Percentiles rank a stretch among this genome's conserved stretches.
Evolutionary conservation across 805 yeast species (phyloP).

Genomic region (Schwanniomyces yamadae): DNA sequence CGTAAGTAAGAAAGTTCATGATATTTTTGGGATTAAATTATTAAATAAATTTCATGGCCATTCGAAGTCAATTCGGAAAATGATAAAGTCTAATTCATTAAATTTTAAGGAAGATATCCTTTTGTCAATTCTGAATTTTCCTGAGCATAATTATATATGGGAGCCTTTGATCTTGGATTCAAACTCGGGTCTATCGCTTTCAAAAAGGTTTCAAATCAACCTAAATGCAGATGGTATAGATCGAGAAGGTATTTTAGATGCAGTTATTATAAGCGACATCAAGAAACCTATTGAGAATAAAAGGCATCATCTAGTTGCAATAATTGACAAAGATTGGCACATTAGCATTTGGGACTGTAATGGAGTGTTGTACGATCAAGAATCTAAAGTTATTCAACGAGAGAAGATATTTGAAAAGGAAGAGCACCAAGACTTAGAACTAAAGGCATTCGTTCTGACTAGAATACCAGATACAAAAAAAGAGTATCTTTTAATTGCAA

Average conservation of each 20-base stretch:
- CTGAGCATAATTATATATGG: conserved; percentile 41
- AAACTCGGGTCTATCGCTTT: conserved; percentile 22
- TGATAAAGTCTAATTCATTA: conserved; percentile 57
- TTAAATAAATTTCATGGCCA: conserved; percentile 76
- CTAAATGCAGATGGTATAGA: conserved; percentile 12
- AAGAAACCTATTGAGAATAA: conserved; percentile 11
- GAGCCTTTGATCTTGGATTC: conserved; percentile 32
- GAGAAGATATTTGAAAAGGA: conserved; percentile 13
- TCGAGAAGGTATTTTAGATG: conserved; percentile 27
- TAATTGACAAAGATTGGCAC: conserved; percentile 30
- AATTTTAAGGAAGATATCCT: conserved; percentile 23
- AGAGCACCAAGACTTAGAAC: conserved; percentile 11
- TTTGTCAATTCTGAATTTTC: conserved; percentile 39
- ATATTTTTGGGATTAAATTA: conserved; percentile 17
- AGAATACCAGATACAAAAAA: conserved; percentile 7
- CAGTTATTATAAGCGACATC: conserved; percentile 35
- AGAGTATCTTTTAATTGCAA: conserved; percentile 47
- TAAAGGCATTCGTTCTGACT: conserved; percentile 24
- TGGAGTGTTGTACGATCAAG: too few relatives aligned
- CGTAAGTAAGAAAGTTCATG: background rate
- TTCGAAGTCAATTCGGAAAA: conserved; percentile 67
- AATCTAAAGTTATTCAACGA: too few relatives aligned
- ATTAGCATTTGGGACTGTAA: conserved; percentile 65
- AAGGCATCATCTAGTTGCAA: conserved; percentile 32
- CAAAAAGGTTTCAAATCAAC: conserved; percentile 33